A percentile compares a stretch with the other conserved stretches of the same genome.
Conservation (phyloP, 495 filamentous ascomycete genomes). For the Penicillium antarcticum region DNA sequence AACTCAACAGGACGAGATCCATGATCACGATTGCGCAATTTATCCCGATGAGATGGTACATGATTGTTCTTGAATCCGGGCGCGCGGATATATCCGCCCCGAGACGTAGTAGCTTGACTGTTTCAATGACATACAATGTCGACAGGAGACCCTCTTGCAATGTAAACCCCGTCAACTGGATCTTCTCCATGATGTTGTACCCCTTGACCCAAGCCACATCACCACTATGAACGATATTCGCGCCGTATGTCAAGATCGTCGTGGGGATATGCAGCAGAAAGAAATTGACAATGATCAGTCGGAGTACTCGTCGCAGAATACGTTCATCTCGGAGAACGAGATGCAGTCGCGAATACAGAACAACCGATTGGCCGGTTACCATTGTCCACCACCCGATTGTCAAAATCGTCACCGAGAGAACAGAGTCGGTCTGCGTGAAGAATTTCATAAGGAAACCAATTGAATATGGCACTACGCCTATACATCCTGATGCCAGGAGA, state of each 20-base stretch:
- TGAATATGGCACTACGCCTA: conserved; percentile 48
- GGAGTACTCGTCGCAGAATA: conserved; percentile 37
- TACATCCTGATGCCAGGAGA: conserved; percentile 40
- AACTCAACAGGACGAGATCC: conserved; percentile 44
- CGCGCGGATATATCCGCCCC: conserved; percentile 29
- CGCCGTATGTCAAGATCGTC: conserved; percentile 47
- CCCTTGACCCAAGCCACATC: conserved; percentile 32
- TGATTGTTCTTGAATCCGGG: conserved; percentile 41
- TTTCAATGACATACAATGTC: conserved; percentile 55
- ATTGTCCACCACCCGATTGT: conserved; percentile 53
- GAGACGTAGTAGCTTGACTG: conserved; percentile 46
- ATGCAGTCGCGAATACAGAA: conserved; percentile 51
- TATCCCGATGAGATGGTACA: conserved; percentile 53
- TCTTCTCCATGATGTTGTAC: conserved; percentile 55
- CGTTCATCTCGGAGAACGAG: conserved; percentile 46
- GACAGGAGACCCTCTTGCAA: conserved; percentile 58
- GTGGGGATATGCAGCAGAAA: conserved; percentile 49
- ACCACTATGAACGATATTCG: conserved; percentile 33
- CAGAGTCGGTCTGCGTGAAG: conserved; percentile 33
- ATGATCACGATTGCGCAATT: conserved; percentile 51
- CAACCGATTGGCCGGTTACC: conserved; percentile 51
- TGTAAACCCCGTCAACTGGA: conserved; percentile 55
- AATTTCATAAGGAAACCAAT: conserved; percentile 52
- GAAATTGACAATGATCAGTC: conserved; percentile 43
- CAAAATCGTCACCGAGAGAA: conserved; percentile 41